Base-by-base conservation (phyloP, 768 basidiomycete genomes). In the Podaxis pistillaris region DNA sequence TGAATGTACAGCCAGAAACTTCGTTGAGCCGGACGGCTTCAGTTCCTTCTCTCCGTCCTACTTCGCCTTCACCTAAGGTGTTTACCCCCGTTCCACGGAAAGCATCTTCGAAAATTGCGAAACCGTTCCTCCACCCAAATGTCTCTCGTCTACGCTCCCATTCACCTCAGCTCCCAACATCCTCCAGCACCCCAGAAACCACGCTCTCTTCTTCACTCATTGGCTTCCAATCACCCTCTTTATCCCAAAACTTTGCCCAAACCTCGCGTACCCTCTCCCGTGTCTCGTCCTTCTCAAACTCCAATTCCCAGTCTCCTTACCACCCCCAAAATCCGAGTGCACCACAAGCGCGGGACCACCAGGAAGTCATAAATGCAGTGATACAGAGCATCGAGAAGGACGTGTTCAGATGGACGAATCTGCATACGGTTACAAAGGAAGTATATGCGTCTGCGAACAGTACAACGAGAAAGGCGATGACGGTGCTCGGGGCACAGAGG, bases 61-160 rank as follows among this genome's bases (percentile, higher is more conserved):
- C 74, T 57, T 77, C 79, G 4, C 77, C 84, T 33, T 77, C 78
- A 36, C 72, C 71, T 19, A 71, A 73, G 46, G 66, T 78, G 36
- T 72, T 69, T 11, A 78, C 80, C n/a, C 79, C 79, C 19, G 68
- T 63, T 46, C 67, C 67, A 37, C 73, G 66, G 40, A 72, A 72
- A 2, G 69, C 69, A 12, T 73, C 76, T 28, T 72, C 78, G 17
- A 81, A 76, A 64, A 70, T 81, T 9, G 75, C 83, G 3, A 80
- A 82, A 41, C 82, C 86, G 12, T 91, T 88, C 71, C 71, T 91
- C 19, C 87, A 90, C 67, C 89, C 89, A 3, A 83, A 79, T n/a
- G 83, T 91, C 5, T 94, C 91, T 30, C 83, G 91, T n/a, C 82
- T 92, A 46, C 89, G 91, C 47, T 91, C 93, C 12, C 81, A 81